A percentile compares a stretch with the other conserved stretches of the same genome.
phyloP scores from a whole-genome alignment of 2,329 filamentous ascomycete genomes.

The Colletotrichum sp. region DNA sequence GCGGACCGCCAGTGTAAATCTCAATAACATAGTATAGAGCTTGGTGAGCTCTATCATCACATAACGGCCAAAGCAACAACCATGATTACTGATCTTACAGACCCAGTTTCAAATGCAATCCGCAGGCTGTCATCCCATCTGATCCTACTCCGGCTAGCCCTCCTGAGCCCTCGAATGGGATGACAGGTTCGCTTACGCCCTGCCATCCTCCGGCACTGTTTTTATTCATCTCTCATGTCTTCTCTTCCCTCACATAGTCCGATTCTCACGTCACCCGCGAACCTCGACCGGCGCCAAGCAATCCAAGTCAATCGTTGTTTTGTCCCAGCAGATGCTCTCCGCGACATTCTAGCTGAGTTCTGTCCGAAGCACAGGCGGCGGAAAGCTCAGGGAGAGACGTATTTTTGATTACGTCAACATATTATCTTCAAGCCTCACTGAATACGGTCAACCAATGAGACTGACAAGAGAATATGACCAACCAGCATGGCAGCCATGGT shows the following conservation, averaged over 20 bases:
- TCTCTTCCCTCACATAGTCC: too few species aligned
- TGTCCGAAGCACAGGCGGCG: too few species aligned
- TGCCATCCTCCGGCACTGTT: not conserved
- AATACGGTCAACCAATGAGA: too few species aligned
- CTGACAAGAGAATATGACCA: too few species aligned
- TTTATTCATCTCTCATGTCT: too few species aligned
- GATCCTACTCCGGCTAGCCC: rapidly evolving
- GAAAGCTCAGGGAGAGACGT: rapidly evolving
- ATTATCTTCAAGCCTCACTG: rapidly evolving
- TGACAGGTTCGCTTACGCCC: not conserved
- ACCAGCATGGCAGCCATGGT: too few species aligned
- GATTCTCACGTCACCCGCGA: too few species aligned
- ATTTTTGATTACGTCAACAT: too few species aligned
- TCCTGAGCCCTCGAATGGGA: not conserved
- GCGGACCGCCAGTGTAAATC: rapidly evolving
- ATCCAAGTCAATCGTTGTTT: too few species aligned
- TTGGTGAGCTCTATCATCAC: rapidly evolving
- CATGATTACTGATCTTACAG: not conserved
- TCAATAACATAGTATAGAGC: rapidly evolving
- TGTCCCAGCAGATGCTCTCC: too few species aligned
- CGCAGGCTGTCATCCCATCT: not conserved
- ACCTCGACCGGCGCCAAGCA: too few species aligned
- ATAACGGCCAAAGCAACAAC: rapidly evolving
- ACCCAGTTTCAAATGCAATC: rapidly evolving
- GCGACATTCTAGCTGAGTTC: too few species aligned